Evolutionary conservation across 768 basidiomycete genomes (phyloP), one percentile per base, ranked within the genome.

Genomic region (Boletus sensibilis): DNA sequence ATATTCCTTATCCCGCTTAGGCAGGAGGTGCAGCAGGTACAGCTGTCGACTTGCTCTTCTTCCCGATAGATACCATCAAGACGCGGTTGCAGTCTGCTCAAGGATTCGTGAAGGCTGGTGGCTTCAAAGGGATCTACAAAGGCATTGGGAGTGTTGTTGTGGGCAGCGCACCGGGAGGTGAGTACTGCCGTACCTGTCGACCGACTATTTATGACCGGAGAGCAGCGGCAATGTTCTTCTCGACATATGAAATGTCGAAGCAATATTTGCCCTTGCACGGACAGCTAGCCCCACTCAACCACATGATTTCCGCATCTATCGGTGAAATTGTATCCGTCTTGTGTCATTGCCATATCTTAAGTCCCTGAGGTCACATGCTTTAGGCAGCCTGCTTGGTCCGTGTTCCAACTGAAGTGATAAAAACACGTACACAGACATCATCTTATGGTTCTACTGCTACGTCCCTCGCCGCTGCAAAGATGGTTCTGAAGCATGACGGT

Each of bases 31-130:
- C 87, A n/a, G 93, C 97, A 33, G 96, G 96, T 27, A 89, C 92
- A 9, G 81, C 93, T 2, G 96, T 98, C 18, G 96, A 99, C 74
- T 81, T 98, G 43, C 81, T 97, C 21, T 95, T 99, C 77, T 99
- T 94, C 72, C 96, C 96, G 2, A 85, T 99, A 55, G 96, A 99
- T 75, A 97, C 96, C 1, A 74, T 98, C 69, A 99, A 99, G 75
- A 98, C 97, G 38, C 87, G 96, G 46, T 79, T 97, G 34, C 96
- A 99, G 66, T 89, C 94, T 7, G 70, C 85, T 3, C 86, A 91
- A 65, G 97, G 96, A 18, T 98, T 99, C 71, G 69, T 83, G 43
- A 75, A 77, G 29, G 87, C 93, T 2, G 96, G 96, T 16, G 97
- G 94, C 0, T 91, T 98, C 72, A 83, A 74, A 49, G 94, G 93